Base-by-base conservation (phyloP, 163 green algal genomes). In the Coccomyxa subellipsoidea region DNA sequence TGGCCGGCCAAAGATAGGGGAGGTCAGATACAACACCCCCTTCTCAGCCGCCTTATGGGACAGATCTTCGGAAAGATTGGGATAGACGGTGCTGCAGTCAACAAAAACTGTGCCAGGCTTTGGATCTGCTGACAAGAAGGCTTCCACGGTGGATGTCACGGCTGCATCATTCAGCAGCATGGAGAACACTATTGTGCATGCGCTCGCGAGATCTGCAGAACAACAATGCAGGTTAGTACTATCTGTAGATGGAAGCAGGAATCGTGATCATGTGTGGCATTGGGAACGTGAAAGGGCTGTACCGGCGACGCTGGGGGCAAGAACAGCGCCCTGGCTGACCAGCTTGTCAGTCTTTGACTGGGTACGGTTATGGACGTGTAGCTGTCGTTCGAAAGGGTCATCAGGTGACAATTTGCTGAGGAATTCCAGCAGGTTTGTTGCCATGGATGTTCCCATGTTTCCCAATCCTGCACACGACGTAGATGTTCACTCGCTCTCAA, bases 1-100 rank as follows among this genome's bases (percentile, higher is more conserved):
- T 35, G 90, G 90, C 9, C 90, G 83, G 34, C 90, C 90, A 88
- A 91, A 94, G 25, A 94, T 90, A 2, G 89, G 85, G 9, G 76
- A 83, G 36, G 85, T 80, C 0, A 91, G 7, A 77, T 87, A 90
- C 0, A 38, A 35, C 9, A 90, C 78, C 9, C 84, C 87, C 0
- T 35, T n/a, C 10, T 25, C 38, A 0, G 54, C 47, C 6, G 85
- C 82, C 21, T 79, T 32, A 0, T 38, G 47, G 2, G 84, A 84
- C 31, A 86, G 82, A 7, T 76, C 40, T 21, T 69, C 66, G 15
- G 86, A 79, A 5, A 80, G 89, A 15, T 78, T 78, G n/a, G 89
- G 86, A 31, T 88, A 85, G 21, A 91, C 77, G 34, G 90, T 94
- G 78, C 85, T 91, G 79, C 85, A 87, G 76, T 93, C 87, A 18